Base-by-base conservation (phyloP, 2,329 filamentous ascomycete genomes). In the Botrytis medusae region DNA sequence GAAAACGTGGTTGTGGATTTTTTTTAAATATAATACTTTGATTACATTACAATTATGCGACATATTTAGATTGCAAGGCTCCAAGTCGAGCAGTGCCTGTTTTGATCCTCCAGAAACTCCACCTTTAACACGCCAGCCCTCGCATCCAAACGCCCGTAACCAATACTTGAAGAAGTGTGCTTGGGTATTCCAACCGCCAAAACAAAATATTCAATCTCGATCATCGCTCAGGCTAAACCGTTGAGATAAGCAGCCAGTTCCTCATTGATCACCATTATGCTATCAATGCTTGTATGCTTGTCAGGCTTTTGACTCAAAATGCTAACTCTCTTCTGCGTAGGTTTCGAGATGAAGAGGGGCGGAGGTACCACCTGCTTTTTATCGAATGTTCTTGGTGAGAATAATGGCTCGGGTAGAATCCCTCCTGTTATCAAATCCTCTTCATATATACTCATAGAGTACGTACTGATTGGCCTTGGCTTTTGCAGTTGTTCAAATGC, bases 401-500 rank as follows among this genome's bases (percentile, higher is more conserved):
- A 54, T 67, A n/a, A 32, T 32, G 60, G 22, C n/a, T 57, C 44
- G 2, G 32, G 51, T 16, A 40, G 29, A 25, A 25, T 25, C 20
- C n/a, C 18, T 69, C 10, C 63, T 5, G 25, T 14, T 7, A 51
- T 40, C 51, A 61, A 29, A 40, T 72, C 71, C 37, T 74, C 74
- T 2, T 76, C 74, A 29, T 75, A 74, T 29, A 69, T 68, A 40
- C 72, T 76, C 25, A 68, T 71, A 1, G 75, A 75, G 72, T 76
- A 79, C 18, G 74, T 46, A 69, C 73, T 77, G n/a, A 73, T 75
- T 4, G 77, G 71, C 40, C 63, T 69, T 34, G 34, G 54, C 4
- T 42, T 40, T 40, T 22, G 46, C 32, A 63, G 48, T 61, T 20
- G 48, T 42, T 69, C 51, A n/a, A 44, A 25, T 32, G 25, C 37